These are phyloP conservation scores for Mycena chlorophos DNA, from an alignment of 768 basidiomycete genomes.

Conservation along the genomic window DNA sequence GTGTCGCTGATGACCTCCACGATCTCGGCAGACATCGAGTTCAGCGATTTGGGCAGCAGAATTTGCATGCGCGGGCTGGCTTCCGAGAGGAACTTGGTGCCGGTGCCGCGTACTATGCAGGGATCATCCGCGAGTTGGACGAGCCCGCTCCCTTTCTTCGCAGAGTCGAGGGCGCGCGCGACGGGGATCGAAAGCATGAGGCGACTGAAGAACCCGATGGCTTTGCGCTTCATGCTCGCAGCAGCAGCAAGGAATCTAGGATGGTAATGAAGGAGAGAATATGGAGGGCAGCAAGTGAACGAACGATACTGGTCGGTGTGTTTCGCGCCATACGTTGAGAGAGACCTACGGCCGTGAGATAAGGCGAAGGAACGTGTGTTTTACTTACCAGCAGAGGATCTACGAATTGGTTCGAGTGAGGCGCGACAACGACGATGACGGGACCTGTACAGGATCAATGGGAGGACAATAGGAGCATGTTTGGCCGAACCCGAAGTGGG, in stretches of 20 bases:
- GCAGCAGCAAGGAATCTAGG: slow-evolving; percentile 67
- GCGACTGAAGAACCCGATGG: slow-evolving; percentile 77
- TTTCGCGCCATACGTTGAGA: slow-evolving; percentile 83
- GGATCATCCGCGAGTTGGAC: slow-evolving; percentile 73
- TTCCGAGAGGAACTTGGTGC: slow-evolving; percentile 74
- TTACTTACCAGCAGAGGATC: slow-evolving; percentile 4
- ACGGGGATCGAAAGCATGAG: slow-evolving; percentile 94
- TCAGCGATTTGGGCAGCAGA: slow-evolving; percentile 77
- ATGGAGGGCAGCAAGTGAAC: background rate
- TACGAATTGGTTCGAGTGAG: slow-evolving; percentile 80
- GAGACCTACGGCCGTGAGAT: slow-evolving; percentile 83
- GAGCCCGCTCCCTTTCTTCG: slow-evolving; percentile 70
- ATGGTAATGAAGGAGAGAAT: background rate
- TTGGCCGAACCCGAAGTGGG: slow-evolving; percentile 51
- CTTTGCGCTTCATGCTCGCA: slow-evolving; percentile 78
- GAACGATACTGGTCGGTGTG: slow-evolving; percentile 77
- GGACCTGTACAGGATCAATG: slow-evolving; percentile 58
- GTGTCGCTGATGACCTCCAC: slow-evolving; percentile 88
- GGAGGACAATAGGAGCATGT: background rate
- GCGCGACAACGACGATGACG: slow-evolving; percentile 88
- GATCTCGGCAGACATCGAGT: slow-evolving; percentile 79
- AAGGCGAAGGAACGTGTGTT: slow-evolving; percentile 56
- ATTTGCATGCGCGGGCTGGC: slow-evolving; percentile 80
- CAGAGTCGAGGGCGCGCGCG: slow-evolving; percentile 84
- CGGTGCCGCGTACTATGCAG: slow-evolving; percentile 72